Conservation (phyloP, 768 basidiomycete genomes). For the Amylocystis lapponica region DNA sequence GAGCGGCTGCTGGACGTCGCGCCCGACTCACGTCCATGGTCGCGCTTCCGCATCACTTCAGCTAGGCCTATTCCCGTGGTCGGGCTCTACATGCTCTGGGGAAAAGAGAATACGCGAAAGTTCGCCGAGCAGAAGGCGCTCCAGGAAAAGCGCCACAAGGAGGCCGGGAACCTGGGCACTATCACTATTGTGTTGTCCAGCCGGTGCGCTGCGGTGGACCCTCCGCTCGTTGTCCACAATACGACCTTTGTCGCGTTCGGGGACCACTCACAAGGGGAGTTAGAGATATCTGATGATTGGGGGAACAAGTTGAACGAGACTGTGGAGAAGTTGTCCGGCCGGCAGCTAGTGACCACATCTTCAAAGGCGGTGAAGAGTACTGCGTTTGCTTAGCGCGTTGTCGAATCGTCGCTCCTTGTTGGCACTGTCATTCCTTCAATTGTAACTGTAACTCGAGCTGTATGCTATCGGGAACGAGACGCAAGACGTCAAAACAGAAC, state of each 20-base stretch:
- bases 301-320: conserved; percentile 9
- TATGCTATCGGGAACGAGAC: too few species aligned
- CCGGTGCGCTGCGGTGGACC: background rate
- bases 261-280: conserved; percentile 3
- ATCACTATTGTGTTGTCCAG: conserved; percentile 6
- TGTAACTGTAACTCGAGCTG: too few species aligned
- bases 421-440: too few species aligned
- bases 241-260: conserved; percentile 11
- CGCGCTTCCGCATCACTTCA: conserved; percentile 4
- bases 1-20: background rate
- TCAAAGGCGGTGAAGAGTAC: too few species aligned
- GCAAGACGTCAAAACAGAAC: too few species aligned
- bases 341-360: too few species aligned
- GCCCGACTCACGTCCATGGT: conserved; percentile 6
- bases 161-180: conserved; percentile 7
- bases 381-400: too few species aligned
- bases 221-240: conserved; percentile 5
- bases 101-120: background rate
- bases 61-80: conserved; percentile 2
- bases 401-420: too few species aligned
- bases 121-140: conserved; percentile 4
- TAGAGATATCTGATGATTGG: conserved; percentile 11
- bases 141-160: conserved; percentile 7
- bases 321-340: conserved; percentile 11
- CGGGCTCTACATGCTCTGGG: background rate